Percentiles rank a stretch among this genome's conserved stretches.
phyloP scores from a whole-genome alignment of 1,139 yeast species.

The Debaryomyces coudertii region DNA sequence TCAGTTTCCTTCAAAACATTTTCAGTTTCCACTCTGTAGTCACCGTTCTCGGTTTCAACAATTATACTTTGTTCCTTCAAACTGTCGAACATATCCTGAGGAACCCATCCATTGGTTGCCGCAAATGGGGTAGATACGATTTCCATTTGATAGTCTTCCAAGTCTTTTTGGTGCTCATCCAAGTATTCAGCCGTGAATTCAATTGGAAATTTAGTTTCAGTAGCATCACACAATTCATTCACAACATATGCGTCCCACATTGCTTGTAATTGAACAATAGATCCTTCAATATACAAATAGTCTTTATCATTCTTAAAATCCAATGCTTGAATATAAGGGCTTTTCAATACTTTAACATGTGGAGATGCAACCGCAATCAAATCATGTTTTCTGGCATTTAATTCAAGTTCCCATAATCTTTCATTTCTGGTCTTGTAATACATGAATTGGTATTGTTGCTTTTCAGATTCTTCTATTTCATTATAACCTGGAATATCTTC shows the following conservation, averaged over 20 bases:
- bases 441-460: slow-evolving; percentile 83
- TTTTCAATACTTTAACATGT: slow-evolving; percentile 66
- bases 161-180: slow-evolving; percentile 57
- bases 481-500: slow-evolving; percentile 76
- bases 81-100: slow-evolving; percentile 84
- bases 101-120: slow-evolving; percentile 94
- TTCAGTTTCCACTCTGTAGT: slow-evolving; percentile 43
- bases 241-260: slow-evolving; percentile 75
- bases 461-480: slow-evolving; percentile 67
- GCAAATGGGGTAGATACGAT: slow-evolving; percentile 77
- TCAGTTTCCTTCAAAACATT: slow-evolving; percentile 32
- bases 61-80: slow-evolving; percentile 70
- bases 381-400: slow-evolving; percentile 65
- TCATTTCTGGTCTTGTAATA: slow-evolving; percentile 89
- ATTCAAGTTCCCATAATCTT: slow-evolving; percentile 78
- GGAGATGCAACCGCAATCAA: slow-evolving; percentile 82
- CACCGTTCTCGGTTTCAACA: slow-evolving; percentile 37
- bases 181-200: slow-evolving; percentile 57
- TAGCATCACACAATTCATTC: slow-evolving; percentile 57
- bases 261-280: slow-evolving; percentile 70
- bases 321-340: slow-evolving; percentile 67
- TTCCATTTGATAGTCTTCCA: slow-evolving; percentile 69
- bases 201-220: slow-evolving; percentile 58
- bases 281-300: slow-evolving; percentile 65
- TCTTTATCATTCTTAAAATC: slow-evolving; percentile 66